phyloP scores from a whole-genome alignment of 2,329 filamentous ascomycete species.

The Colletotrichum gigasporum region DNA sequence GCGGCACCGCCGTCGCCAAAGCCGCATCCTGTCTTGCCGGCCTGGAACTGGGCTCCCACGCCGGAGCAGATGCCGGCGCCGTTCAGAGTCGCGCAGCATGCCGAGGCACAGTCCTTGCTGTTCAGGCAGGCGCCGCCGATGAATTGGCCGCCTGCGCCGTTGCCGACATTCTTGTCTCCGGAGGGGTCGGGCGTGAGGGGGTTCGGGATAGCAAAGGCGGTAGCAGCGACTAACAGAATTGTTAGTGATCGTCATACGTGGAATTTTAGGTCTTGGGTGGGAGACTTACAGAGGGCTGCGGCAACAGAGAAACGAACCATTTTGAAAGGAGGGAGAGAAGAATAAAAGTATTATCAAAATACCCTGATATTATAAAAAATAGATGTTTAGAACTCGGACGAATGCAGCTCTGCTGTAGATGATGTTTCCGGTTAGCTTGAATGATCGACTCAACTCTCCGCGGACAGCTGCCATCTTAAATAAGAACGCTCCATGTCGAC shows the following conservation, averaged over 20 bases:
- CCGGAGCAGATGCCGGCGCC: conserved; percentile 42
- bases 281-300: conserved; percentile 25
- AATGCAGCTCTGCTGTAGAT: not conserved
- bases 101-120: conserved; percentile 39
- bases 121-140: conserved; percentile 41
- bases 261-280: not conserved
- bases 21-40: conserved; percentile 41
- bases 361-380: not conserved
- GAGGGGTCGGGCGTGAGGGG: conserved; percentile 38
- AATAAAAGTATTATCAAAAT: not conserved
- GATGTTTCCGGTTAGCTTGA: not conserved
- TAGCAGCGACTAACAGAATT: conserved; percentile 31
- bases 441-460: not conserved
- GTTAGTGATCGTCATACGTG: not conserved
- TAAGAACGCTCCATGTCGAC: not conserved
- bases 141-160: conserved; percentile 39
- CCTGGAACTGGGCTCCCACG: conserved; percentile 35
- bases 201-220: conserved; percentile 30
- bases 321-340: not conserved
- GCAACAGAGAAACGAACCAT: conserved; percentile 29
- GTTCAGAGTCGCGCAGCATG: conserved; percentile 36
- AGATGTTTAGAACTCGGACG: not conserved
- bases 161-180: conserved; percentile 40
- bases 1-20: conserved; percentile 31
- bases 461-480: conserved; percentile 12